Evolutionary conservation across 176 grass and related monocot species (phyloP).

Genomic region (Hsuehochloa calcarea): DNA sequence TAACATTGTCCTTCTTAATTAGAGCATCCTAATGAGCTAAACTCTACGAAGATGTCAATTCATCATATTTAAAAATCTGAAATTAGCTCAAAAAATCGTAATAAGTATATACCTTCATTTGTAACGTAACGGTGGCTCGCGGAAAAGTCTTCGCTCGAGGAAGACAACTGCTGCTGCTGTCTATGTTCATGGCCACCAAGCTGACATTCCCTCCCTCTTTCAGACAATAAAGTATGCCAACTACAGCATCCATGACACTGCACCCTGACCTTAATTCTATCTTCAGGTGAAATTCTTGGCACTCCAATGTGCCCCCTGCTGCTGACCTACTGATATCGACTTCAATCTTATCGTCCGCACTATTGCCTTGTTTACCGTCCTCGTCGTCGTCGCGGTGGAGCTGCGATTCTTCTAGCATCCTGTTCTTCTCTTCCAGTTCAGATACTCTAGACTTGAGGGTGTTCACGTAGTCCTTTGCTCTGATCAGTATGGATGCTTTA

Average conservation of each 20-base stretch:
- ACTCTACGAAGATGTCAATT: neutral
- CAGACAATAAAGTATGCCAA: slow-evolving; percentile 16
- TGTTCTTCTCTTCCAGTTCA: slow-evolving; percentile 35
- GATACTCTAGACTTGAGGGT: slow-evolving; percentile 23
- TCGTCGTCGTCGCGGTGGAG: neutral
- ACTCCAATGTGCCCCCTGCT: neutral
- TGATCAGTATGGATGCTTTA: slow-evolving; percentile 34
- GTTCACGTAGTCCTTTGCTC: slow-evolving; percentile 39
- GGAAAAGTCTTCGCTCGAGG: neutral
- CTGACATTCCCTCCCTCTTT: slow-evolving; percentile 7
- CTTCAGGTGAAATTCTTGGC: slow-evolving; percentile 1
- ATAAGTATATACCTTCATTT: slow-evolving; percentile 3
- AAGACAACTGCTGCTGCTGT: neutral
- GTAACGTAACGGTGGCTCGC: neutral
- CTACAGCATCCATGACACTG: slow-evolving; percentile 2
- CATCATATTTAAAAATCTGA: neutral
- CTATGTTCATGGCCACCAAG: slow-evolving; percentile 18
- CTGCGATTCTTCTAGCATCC: neutral
- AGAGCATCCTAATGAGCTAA: too few species aligned
- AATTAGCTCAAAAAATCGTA: neutral
- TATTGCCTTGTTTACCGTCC: neutral
- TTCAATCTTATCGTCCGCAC: neutral
- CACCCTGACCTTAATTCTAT: slow-evolving; percentile 1
- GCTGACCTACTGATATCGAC: neutral
- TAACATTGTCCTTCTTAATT: neutral